phyloP scores from a whole-genome alignment of 2,329 filamentous ascomycete species.

The Zasmidium cellare region DNA sequence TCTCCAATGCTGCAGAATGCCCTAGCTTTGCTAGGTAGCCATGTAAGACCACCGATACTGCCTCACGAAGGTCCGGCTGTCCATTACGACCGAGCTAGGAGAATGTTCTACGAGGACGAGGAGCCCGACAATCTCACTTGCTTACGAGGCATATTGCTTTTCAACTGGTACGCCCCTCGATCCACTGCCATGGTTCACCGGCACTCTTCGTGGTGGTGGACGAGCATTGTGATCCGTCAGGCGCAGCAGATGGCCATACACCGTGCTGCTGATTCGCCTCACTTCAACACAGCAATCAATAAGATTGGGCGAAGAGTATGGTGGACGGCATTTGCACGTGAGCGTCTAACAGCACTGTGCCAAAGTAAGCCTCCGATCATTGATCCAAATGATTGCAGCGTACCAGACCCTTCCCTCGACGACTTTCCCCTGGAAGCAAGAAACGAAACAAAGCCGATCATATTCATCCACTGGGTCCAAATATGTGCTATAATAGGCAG shows the following conservation, averaged over 20 bases:
- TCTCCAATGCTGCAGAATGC: slow-evolving; percentile 10
- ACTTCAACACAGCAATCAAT: background rate
- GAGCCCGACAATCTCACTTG: slow-evolving; percentile 8
- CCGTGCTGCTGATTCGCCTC: background rate
- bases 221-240: slow-evolving; percentile 8
- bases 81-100: slow-evolving; percentile 8
- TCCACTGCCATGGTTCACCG: slow-evolving; percentile 8
- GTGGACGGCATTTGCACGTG: slow-evolving; percentile 7
- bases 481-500: slow-evolving; percentile 1
- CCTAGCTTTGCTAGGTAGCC: slow-evolving; percentile 6
- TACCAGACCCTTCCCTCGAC: background rate
- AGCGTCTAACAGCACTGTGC: slow-evolving; percentile 5
- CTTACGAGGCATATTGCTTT: slow-evolving; percentile 5
- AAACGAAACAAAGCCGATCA: background rate
- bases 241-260: slow-evolving; percentile 10
- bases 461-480: slow-evolving; percentile 8
- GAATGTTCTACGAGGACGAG: slow-evolving; percentile 13
- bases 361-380: slow-evolving; percentile 9
- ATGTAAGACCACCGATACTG: slow-evolving; percentile 9
- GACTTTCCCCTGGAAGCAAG: slow-evolving; percentile 2
- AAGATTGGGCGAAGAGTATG: background rate
- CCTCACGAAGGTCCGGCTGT: slow-evolving; percentile 7
- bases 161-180: slow-evolving; percentile 13
- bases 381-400: slow-evolving; percentile 1
- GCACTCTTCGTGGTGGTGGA: slow-evolving; percentile 14